A percentile compares a stretch with the other conserved stretches of the same genome.
Evolutionary conservation across 148 eudicot species (phyloP).

Genomic region (Amaranthus cruentus): DNA sequence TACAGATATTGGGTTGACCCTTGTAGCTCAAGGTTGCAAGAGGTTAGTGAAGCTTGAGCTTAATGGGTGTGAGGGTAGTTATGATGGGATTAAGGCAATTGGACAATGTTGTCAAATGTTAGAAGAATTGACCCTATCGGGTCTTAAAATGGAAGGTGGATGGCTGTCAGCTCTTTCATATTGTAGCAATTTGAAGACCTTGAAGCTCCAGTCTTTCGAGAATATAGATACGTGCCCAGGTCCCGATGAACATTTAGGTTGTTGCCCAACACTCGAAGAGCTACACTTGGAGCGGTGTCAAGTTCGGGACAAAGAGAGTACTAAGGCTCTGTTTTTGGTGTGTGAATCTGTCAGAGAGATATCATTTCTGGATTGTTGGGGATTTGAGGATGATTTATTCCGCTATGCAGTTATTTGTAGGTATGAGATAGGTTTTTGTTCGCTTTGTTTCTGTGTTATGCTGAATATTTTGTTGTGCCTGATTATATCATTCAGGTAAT

Average conservation of each 20-base stretch:
- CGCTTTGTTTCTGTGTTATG: not conserved
- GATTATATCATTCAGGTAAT: not conserved
- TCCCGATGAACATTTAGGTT: constrained; percentile 76
- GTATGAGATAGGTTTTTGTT: constrained; percentile 33
- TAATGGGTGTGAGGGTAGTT: constrained; percentile 92
- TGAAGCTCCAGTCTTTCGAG: constrained; percentile 62
- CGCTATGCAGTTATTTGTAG: constrained; percentile 61
- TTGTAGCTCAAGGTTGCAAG: constrained; percentile 88
- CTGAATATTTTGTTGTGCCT: not conserved
- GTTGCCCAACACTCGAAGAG: constrained; percentile 67
- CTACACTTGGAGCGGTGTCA: constrained; percentile 69
- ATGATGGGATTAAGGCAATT: constrained; percentile 92
- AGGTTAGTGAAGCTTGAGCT: constrained; percentile 81
- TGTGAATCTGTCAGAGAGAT: constrained; percentile 62
- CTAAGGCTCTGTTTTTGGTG: constrained; percentile 66
- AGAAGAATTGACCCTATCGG: constrained; percentile 69
- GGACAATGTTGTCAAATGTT: constrained; percentile 96
- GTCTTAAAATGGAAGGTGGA: constrained; percentile 86
- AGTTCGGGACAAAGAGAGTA: constrained; percentile 54
- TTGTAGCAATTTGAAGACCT: constrained; percentile 81
- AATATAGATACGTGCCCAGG: constrained; percentile 69
- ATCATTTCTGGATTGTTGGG: constrained; percentile 84
- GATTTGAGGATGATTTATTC: constrained; percentile 64
- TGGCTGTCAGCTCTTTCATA: constrained; percentile 82
- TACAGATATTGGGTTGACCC: constrained; percentile 86